Base-by-base conservation (phyloP, 2,329 filamentous ascomycete species). In the Esteya vermicola region DNA sequence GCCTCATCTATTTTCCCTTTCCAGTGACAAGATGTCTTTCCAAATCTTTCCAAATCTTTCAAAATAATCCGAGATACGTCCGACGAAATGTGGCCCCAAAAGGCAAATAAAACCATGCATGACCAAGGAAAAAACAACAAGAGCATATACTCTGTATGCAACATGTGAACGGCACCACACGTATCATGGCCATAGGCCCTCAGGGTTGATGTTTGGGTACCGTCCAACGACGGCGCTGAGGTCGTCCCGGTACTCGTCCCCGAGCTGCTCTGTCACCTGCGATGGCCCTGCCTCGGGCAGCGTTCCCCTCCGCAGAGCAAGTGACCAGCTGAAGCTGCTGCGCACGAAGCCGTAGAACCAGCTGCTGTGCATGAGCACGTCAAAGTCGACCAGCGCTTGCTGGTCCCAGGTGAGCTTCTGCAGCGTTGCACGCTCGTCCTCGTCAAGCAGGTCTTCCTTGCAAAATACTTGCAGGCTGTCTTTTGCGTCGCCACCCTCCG, bases 391-490 rank as follows among this genome's bases (percentile, higher is more conserved):
- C 16, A 47, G 40, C 9, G 42, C 45, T 36, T 45, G 42, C 39
- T 46, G 44, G 28, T 46, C 44, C 44, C 57, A 61, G 13, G 51
- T 55, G 16, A 64, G 43, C 10, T 44, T 39, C n/a, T 49, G 41
- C 12, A 64, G 45, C 5, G 40, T 45, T 18, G 48, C 43, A 5
- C 54, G 47, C 32, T 57, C 55, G 20, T 42, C 38, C 33, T 47
- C 38, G 45, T 51, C 44, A 2, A 64, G 48, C 4, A 64, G 47
- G 25, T 60, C 53, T 23, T 52, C 40, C 40, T 63, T 63, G 7
- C 52, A 49, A 3, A 55, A 50, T 4, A 61, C 54, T 16, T 47
- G 52, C 6, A 63, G 46, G 1, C 46, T n/a, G n/a, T n/a, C n/a
- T n/a, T n/a, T n/a, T n/a, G n/a, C n/a, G n/a, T n/a, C n/a, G n/a